Evolutionary conservation across 2,329 filamentous ascomycete genomes (phyloP).

Genomic region (Colletotrichum higginsianum): DNA sequence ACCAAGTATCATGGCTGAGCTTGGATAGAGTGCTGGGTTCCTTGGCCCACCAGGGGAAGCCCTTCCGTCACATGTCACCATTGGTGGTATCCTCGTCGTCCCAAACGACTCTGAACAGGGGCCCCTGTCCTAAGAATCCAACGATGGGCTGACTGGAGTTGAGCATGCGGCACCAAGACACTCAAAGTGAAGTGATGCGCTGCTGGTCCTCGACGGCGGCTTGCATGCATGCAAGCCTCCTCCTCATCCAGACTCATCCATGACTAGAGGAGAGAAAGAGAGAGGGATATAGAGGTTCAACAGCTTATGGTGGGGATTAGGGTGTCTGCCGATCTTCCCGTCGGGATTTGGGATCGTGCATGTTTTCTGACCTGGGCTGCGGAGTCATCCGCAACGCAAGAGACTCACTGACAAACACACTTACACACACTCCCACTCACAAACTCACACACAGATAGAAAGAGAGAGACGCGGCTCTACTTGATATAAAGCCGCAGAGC

Average conservation of each 20-base stretch:
- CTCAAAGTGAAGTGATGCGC: slow-evolving; percentile 14
- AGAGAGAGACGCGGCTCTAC: slow-evolving; percentile 45
- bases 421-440: too few relatives aligned
- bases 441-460: not conserved
- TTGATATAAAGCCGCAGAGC: slow-evolving; percentile 32
- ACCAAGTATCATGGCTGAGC: not conserved
- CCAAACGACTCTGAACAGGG: too few relatives aligned
- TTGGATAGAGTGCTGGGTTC: slow-evolving; percentile 5
- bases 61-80: not conserved
- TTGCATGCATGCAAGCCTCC: slow-evolving; percentile 13
- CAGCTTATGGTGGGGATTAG: slow-evolving; percentile 1
- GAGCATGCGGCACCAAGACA: slow-evolving; percentile 4
- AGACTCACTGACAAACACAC: too few relatives aligned
- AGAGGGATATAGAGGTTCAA: too few relatives aligned
- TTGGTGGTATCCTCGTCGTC: not conserved
- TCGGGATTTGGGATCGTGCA: not conserved
- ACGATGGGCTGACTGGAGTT: not conserved
- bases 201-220: slow-evolving; percentile 23
- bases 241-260: slow-evolving; percentile 12
- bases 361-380: not conserved
- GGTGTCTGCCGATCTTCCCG: slow-evolving; percentile 21
- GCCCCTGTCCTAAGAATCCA: too few relatives aligned
- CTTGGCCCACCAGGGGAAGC: not conserved
- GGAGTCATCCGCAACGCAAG: not conserved
- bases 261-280: slow-evolving; percentile 12